Conservation (phyloP, 805 yeast species). For the Kazachstania taianensis region DNA sequence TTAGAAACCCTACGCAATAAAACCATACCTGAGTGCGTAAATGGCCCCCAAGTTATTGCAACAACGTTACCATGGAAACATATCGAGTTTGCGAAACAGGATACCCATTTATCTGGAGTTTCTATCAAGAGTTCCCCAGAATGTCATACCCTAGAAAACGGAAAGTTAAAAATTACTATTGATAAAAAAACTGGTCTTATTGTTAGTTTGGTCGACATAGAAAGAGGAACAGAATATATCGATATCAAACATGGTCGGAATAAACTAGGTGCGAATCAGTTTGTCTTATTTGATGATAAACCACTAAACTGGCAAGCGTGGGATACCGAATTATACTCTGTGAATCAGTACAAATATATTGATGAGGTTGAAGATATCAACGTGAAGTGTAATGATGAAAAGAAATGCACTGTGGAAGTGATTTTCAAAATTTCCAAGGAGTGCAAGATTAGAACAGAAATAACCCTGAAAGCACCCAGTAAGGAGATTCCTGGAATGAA, state of each 20-base stretch:
- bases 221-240: slow-evolving; percentile 53
- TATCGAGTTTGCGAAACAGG: background rate
- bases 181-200: slow-evolving; percentile 48
- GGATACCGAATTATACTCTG: slow-evolving; percentile 90
- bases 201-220: slow-evolving; percentile 51
- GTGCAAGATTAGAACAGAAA: slow-evolving; percentile 54
- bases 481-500: slow-evolving; percentile 36
- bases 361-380: slow-evolving; percentile 23
- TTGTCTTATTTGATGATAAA: slow-evolving; percentile 75
- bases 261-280: slow-evolving; percentile 66
- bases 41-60: too few species aligned
- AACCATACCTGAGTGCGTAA: too few species aligned
- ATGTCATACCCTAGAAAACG: slow-evolving; percentile 47
- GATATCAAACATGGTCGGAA: slow-evolving; percentile 46
- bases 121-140: slow-evolving; percentile 27
- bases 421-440: slow-evolving; percentile 46
- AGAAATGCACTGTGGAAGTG: slow-evolving; percentile 54
- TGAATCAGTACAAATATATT: slow-evolving; percentile 55
- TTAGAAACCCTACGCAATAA: slow-evolving; percentile 32
- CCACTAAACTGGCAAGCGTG: slow-evolving; percentile 92
- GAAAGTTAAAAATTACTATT: slow-evolving; percentile 47
- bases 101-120: background rate
- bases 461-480: slow-evolving; percentile 42
- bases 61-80: slow-evolving; percentile 57
- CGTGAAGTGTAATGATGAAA: slow-evolving; percentile 36